These are phyloP conservation scores for Xylariaceae sp. DNA, from an alignment of 2,329 filamentous ascomycete genomes.

Conservation along the genomic window DNA sequence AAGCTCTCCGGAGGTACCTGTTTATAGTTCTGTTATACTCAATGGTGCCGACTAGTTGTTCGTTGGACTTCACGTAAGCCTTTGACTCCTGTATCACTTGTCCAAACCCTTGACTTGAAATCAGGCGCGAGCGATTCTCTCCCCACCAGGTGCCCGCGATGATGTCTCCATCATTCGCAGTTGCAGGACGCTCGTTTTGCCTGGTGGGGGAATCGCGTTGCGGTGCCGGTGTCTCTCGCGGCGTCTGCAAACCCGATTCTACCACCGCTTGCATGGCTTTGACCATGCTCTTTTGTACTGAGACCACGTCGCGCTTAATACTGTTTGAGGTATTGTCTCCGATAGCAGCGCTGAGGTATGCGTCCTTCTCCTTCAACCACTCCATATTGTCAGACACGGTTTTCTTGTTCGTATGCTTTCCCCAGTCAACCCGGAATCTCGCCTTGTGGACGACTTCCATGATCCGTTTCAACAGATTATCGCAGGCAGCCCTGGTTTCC, in stretches of 20 bases:
- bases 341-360: background rate
- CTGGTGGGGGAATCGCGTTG: background rate
- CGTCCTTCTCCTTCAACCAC: constrained; percentile 6
- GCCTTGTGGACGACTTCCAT: too few species aligned
- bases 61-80: constrained; percentile 8
- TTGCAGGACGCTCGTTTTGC: background rate
- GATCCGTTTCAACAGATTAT: too few species aligned
- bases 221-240: background rate
- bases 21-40: background rate
- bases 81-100: constrained; percentile 6
- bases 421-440: too few species aligned
- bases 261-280: background rate
- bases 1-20: constrained; percentile 1
- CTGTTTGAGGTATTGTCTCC: background rate
- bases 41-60: background rate
- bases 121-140: constrained; percentile 6
- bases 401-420: too few species aligned
- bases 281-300: background rate
- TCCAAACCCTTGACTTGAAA: constrained; percentile 6
- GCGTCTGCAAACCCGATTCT: background rate
- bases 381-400: background rate
- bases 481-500: too few species aligned
- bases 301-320: background rate
- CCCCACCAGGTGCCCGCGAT: constrained; percentile 10
- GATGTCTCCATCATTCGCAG: background rate